A percentile compares a stretch with the other conserved stretches of the same genome.
Conservation (phyloP, 208 protist species). For the Leishmania arabica region DNA sequence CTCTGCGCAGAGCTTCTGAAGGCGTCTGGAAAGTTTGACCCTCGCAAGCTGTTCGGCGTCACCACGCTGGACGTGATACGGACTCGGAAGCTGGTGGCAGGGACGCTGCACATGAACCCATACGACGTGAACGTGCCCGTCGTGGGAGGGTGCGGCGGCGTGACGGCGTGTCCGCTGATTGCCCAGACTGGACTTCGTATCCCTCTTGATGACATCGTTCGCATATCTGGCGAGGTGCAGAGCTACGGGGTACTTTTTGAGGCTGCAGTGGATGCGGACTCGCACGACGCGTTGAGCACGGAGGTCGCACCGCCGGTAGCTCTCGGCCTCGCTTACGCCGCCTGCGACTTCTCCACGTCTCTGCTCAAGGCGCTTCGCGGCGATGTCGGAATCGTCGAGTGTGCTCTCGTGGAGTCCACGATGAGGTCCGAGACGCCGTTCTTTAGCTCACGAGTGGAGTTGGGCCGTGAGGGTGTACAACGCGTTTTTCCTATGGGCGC, state of each 20-base stretch:
- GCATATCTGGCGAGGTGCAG: conserved; percentile 61
- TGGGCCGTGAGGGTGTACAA: conserved; percentile 83
- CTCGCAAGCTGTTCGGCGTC: conserved; percentile 90
- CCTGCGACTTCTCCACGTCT: conserved; percentile 65
- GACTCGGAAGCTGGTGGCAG: conserved; percentile 59
- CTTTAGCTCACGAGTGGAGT: conserved; percentile 83
- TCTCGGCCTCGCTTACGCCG: conserved; percentile 69
- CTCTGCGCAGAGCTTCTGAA: conserved; percentile 90
- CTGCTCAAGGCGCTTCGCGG: conserved; percentile 80
- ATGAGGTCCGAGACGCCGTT: conserved; percentile 68
- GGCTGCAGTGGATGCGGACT: conserved; percentile 6
- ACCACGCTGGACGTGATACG: conserved; percentile 93
- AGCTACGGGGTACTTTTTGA: conserved; percentile 47
- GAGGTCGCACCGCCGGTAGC: conserved; percentile 38
- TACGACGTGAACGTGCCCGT: conserved; percentile 88
- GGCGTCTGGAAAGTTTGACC: conserved; percentile 71
- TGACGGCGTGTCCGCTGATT: conserved; percentile 91
- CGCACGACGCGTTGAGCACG: conserved; percentile 31
- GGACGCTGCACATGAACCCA: conserved; percentile 67
- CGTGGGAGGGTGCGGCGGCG: conserved; percentile 93
- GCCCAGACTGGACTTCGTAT: conserved; percentile 78
- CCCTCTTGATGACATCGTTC: conserved; percentile 51
- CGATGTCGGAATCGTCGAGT: conserved; percentile 83
- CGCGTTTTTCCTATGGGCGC: conserved; percentile 60
- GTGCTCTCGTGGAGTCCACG: conserved; percentile 73